Percentiles rank a stretch among this genome's conserved stretches.
Evolutionary conservation across 108 stramenopile genomes (phyloP).

Genomic region (Stephanodiscus minutulus): DNA sequence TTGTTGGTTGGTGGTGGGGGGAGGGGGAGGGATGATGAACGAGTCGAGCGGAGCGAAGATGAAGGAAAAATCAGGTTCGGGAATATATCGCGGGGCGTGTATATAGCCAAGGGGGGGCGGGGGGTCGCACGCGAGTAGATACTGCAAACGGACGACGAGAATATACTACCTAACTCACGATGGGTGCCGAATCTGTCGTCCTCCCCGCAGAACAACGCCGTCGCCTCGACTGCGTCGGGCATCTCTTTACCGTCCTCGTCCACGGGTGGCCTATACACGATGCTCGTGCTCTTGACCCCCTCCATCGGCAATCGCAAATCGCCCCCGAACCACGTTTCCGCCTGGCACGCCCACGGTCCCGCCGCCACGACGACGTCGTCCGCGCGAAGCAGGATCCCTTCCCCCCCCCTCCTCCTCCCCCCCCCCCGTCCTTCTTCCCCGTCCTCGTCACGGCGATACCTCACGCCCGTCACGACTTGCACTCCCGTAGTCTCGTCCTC

Average conservation of each 20-base stretch:
- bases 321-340: conserved; percentile 80
- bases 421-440: no score
- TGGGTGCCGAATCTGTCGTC: conserved; percentile 85
- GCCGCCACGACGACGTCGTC: conserved; percentile 73
- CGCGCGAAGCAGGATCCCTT: conserved; percentile 47
- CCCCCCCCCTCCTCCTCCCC: no score
- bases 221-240: conserved; percentile 74
- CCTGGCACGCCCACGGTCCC: conserved; percentile 82
- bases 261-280: conserved; percentile 73
- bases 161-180: conserved; percentile 53
- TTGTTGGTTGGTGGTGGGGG: background rate
- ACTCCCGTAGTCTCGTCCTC: conserved; percentile 2
- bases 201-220: conserved; percentile 96
- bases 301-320: conserved; percentile 83
- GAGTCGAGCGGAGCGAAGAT: background rate
- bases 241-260: conserved; percentile 45
- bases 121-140: no score
- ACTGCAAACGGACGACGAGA: background rate
- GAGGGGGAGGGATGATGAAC: background rate
- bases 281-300: conserved; percentile 82
- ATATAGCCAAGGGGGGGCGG: no score
- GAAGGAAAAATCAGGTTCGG: conserved; percentile 2
- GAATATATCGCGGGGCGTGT: no score
- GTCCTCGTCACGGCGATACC: conserved; percentile 32
- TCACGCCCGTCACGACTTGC: conserved; percentile 57